Base-by-base conservation (phyloP, 192 early-diverging fungal genomes). In the Backusella westeae region DNA sequence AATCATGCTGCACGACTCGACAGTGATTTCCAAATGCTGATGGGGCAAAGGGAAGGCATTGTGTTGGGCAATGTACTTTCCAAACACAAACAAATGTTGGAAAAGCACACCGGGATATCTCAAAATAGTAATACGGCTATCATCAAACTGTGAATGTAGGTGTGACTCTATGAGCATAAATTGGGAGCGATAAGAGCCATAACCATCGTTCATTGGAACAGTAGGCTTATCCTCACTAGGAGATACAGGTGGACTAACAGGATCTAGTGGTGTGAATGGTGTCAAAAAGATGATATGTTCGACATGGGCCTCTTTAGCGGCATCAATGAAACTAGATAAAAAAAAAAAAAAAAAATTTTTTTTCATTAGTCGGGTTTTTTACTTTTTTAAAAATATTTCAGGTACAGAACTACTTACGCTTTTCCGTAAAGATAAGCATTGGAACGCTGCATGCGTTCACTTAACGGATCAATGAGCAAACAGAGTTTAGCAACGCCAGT, bases 31-130 rank as follows among this genome's bases (percentile, higher is more conserved):
- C 34, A 78, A 36, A 26, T 75, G 81, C 29, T 73, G 78, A 39
- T 53, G 34, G n/a, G 74, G 76, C 23, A 83, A 49, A 14, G 82
- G 82, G 23, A 83, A 78, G 0, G 78, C 76, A 34, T 80, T 78
- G 59, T 83, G 82, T 72, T 79, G 72, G 38, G 65, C 73, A 39
- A 83, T 75, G 34, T 83, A 77, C 15, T 80, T 72, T 21, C 78
- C 67, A 75, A 83, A 83, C 41, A 80, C 79, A 38, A 80, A 29
- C 32, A 83, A 39, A 73, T 83, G 82, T 75, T 83, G 82, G 46
- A 80, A 74, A 14, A 83, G 73, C 9, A 83, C 72, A 44, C 82
- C 82, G n/a, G 82, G 82, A 72, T 83, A 78, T 34, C 78, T 73
- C 23, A 83, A 71, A 56, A 80, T 71, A 34, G 82, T 83, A 36